Conservation (phyloP, 768 basidiomycete species). For the Candolleomyces aberdarensis region DNA sequence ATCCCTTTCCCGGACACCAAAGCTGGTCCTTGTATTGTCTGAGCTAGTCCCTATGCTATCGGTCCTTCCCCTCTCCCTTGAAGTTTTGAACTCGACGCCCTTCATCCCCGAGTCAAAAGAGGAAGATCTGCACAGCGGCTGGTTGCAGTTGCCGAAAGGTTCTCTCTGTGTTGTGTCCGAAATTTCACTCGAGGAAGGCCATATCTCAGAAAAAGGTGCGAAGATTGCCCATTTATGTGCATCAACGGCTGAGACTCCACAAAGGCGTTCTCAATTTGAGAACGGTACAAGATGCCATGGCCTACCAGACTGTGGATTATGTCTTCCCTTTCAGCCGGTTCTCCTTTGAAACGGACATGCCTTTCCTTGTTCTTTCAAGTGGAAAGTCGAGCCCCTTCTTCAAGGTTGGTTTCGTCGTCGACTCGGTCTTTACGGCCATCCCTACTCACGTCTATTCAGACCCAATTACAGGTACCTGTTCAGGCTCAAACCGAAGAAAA, state of each 20-base stretch:
- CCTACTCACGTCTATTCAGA: constrained; percentile 36
- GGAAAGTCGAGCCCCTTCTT: constrained; percentile 74
- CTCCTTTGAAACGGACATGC: constrained; percentile 70
- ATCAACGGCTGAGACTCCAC: not conserved
- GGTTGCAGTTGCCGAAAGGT: constrained; percentile 67
- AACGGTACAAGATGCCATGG: constrained; percentile 61
- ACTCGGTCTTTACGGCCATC: not conserved
- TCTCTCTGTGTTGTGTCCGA: constrained; percentile 64
- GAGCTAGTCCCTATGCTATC: constrained; percentile 57
- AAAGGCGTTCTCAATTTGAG: constrained; percentile 63
- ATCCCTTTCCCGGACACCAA: constrained; percentile 34
- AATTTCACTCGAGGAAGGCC: constrained; percentile 64
- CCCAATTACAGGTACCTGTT: constrained; percentile 48
- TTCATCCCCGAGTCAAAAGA: constrained; percentile 71
- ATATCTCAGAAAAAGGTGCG: constrained; percentile 52
- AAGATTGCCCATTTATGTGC: constrained; percentile 10
- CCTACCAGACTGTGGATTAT: constrained; percentile 66
- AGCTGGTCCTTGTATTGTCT: constrained; percentile 52
- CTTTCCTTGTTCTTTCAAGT: constrained; percentile 57
- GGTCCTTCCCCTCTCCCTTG: constrained; percentile 58
- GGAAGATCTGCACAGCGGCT: constrained; percentile 69
- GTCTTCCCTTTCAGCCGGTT: constrained; percentile 74
- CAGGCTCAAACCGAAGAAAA: not conserved
- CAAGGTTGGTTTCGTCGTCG: constrained; percentile 39
- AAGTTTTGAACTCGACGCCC: constrained; percentile 50